Conservation (phyloP, 495 filamentous ascomycete genomes). For the Antarctomyces pellizariae region DNA sequence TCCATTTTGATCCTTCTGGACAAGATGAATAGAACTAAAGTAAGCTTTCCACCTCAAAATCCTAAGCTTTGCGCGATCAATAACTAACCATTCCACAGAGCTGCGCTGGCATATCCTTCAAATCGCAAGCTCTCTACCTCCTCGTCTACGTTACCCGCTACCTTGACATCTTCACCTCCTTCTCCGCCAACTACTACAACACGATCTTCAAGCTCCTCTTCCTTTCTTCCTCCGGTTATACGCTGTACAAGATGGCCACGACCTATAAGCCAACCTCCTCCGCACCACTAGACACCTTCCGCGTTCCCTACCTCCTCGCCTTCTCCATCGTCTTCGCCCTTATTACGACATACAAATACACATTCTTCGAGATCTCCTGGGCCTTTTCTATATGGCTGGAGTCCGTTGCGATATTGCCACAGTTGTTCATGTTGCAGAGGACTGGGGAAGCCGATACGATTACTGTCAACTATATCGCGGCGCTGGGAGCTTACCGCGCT, state of each 20-base stretch:
- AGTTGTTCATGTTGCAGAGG: constrained; percentile 92
- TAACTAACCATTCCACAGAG: constrained; percentile 30
- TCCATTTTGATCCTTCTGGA: constrained; percentile 87
- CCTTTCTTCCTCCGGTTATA: constrained; percentile 71
- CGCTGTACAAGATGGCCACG: constrained; percentile 87
- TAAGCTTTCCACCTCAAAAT: constrained; percentile 18
- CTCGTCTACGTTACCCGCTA: constrained; percentile 86
- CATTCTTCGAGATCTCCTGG: constrained; percentile 60
- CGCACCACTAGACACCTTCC: constrained; percentile 88
- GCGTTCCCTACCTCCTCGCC: constrained; percentile 73
- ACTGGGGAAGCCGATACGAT: constrained; percentile 97
- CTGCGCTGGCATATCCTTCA: constrained; percentile 92
- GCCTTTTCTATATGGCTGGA: constrained; percentile 96
- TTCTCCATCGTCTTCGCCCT: constrained; percentile 56
- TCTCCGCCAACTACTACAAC: constrained; percentile 61
- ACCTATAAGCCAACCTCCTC: constrained; percentile 93
- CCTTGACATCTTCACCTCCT: constrained; percentile 69
- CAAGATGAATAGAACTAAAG: constrained; percentile 83
- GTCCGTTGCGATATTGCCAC: constrained; percentile 83
- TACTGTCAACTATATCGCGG: constrained; percentile 93
- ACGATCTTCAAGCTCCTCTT: constrained; percentile 90
- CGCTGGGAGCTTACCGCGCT: constrained; percentile 73
- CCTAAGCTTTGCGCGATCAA: not conserved
- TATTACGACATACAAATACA: constrained; percentile 66
- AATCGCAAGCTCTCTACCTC: constrained; percentile 84